A percentile compares a stretch with the other conserved stretches of the same genome.
These are phyloP conservation scores for Exserohilum rostratum DNA, from an alignment of 2,329 filamentous ascomycete species.

Conservation along the genomic window DNA sequence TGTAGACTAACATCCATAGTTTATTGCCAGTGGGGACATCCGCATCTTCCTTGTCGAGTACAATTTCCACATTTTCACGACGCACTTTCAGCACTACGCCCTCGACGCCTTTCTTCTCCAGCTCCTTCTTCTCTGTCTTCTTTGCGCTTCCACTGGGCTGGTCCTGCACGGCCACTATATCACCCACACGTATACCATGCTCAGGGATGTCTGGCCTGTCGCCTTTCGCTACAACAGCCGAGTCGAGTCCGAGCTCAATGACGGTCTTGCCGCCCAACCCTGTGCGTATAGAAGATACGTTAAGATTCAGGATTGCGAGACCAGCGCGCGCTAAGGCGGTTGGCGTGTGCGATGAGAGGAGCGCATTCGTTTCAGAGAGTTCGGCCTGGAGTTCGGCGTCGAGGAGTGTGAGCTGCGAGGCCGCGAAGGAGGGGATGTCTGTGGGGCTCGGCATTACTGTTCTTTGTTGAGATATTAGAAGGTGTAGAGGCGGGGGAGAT, in stretches of 20 bases:
- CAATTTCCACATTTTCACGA: conserved; percentile 66
- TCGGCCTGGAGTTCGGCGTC: conserved; percentile 74
- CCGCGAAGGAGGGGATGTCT: conserved; percentile 72
- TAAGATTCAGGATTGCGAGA: conserved; percentile 78
- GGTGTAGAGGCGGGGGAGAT: neutral
- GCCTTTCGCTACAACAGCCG: conserved; percentile 62
- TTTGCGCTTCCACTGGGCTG: conserved; percentile 73
- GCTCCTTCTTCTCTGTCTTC: conserved; percentile 73
- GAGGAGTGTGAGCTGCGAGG: conserved; percentile 73
- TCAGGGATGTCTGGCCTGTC: conserved; percentile 66
- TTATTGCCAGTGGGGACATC: conserved; percentile 61
- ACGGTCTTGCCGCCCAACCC: conserved; percentile 91
- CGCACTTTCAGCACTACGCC: conserved; percentile 74
- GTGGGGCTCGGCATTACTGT: conserved; percentile 38
- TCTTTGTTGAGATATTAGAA: neutral
- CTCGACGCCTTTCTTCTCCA: conserved; percentile 70
- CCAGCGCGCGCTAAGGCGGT: conserved; percentile 74
- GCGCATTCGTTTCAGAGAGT: conserved; percentile 69
- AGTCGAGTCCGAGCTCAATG: conserved; percentile 76
- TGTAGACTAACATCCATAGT: conserved; percentile 65
- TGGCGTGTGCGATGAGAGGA: conserved; percentile 72
- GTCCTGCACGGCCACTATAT: conserved; percentile 78
- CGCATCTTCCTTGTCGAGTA: conserved; percentile 69
- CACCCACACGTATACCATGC: conserved; percentile 76
- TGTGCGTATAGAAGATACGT: conserved; percentile 77